A percentile compares a stretch with the other conserved stretches of the same genome.
Conservation (phyloP, 345 rosid genomes). For the Ailanthus altissimus region DNA sequence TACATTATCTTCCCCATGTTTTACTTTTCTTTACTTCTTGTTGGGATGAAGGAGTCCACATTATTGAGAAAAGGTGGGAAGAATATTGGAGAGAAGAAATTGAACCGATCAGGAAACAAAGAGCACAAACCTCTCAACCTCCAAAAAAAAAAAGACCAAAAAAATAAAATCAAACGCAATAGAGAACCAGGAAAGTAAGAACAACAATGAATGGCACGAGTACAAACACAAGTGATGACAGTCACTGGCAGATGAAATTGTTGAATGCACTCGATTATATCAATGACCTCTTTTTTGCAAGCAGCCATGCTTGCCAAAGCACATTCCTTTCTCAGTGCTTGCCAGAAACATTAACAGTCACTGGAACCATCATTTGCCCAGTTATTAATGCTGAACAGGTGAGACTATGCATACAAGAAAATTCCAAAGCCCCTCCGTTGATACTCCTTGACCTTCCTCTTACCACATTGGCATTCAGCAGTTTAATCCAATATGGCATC, state of each 20-base stretch:
- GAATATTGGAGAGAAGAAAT: background rate
- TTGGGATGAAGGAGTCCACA: background rate
- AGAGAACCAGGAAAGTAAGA: background rate
- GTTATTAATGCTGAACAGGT: background rate
- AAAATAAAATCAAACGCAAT: background rate
- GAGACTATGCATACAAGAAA: conserved; percentile 20
- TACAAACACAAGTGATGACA: background rate
- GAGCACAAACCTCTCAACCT: background rate
- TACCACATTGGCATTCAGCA: conserved; percentile 12
- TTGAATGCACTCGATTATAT: conserved; percentile 12
- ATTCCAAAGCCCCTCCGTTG: background rate
- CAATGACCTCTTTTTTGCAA: background rate
- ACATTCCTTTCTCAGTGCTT: background rate
- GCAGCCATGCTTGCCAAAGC: conserved; percentile 7
- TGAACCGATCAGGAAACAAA: background rate
- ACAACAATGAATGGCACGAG: background rate
- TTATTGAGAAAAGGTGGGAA: background rate
- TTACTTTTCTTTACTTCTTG: background rate
- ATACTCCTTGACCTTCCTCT: conserved; percentile 23
- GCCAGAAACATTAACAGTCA: background rate
- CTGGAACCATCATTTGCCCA: conserved; percentile 31
- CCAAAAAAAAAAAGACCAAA: background rate
- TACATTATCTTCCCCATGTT: conserved; percentile 1
- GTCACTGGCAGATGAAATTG: background rate
- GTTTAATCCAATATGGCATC: background rate